Evolutionary conservation across 805 yeast genomes (phyloP).

Genomic region (Saccharomycopsis amapae): DNA sequence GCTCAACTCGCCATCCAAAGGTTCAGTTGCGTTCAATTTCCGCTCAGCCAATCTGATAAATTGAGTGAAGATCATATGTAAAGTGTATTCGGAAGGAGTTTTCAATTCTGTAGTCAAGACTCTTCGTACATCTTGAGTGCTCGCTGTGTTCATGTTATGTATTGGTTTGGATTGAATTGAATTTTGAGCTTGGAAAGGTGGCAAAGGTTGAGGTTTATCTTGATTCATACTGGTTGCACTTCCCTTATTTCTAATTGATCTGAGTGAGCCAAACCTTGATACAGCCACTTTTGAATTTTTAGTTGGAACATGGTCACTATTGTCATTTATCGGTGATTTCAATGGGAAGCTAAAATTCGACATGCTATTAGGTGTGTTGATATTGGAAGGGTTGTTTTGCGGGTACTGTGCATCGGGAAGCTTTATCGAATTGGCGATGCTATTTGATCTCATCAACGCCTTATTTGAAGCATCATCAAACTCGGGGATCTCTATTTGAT

Average conservation of each 20-base stretch:
- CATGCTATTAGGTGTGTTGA: not conserved
- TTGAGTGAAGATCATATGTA: constrained; percentile 91
- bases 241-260: not conserved
- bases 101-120: constrained; percentile 48
- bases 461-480: constrained; percentile 11
- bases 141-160: constrained; percentile 9
- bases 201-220: not conserved
- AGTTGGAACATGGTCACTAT: not conserved
- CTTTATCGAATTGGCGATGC: too few relatives aligned
- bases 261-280: constrained; percentile 8
- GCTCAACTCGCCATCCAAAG: constrained; percentile 1
- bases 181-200: too few relatives aligned
- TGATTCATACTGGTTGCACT: not conserved
- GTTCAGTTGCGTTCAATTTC: constrained; percentile 45
- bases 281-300: not conserved
- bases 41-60: constrained; percentile 91
- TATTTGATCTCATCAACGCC: too few relatives aligned
- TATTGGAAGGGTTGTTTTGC: constrained; percentile 1
- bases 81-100: constrained; percentile 81
- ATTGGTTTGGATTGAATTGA: too few relatives aligned
- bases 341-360: constrained; percentile 13
- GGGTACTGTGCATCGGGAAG: too few relatives aligned
- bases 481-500: constrained; percentile 19
- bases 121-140: constrained; percentile 26
- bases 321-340: not conserved